Evolutionary conservation across 306 rosid species (phyloP), one percentile per base, ranked within the genome.

Genomic region (Cajanus cajan): DNA sequence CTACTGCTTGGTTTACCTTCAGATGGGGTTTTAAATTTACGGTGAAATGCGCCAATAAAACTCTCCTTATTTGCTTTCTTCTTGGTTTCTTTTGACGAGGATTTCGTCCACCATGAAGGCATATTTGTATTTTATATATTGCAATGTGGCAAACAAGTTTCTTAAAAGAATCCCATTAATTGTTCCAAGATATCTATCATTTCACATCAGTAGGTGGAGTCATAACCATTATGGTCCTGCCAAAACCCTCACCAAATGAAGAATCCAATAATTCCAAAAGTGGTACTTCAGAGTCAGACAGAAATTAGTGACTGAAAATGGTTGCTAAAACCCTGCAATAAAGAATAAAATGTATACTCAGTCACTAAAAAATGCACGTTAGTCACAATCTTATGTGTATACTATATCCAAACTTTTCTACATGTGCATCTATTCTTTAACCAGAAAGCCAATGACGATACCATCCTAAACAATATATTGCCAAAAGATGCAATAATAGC

Each of bases 81-180:
- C 92, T 94, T 94, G 40, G 81, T 81, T 65, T 90, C 97, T 85
- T 90, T 94, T 76, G 98, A 91, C 7, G 97, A 87, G 2, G 87
- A 88, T 80, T 79, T 91, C 52, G 85, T 92, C 97, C 97, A 91
- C 98, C 97, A 94, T 54, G 97, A 72, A 86, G 80, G 98, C 98
- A 94, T 94, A 71, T 84, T 87, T 39, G 78, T 79, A 66, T 73
- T 40, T 59, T 77, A 44, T 77, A 77, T 48, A 74, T 15, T 67
- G 48, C 64, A 68, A 44, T 44, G 76, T 45, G 37, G 81, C 24
- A 54, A 71, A 16, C 54, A 54, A 67, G 55, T 39, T 57, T 52
- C 68, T 59, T 54, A 68, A 70, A 77, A 66, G 18, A 45, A 47
- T 63, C 45, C 71, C 85, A 65, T 83, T 47, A 73, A 31, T 71